These are phyloP conservation scores for Bipolaris victoriae DNA, from an alignment of 2,329 filamentous ascomycete genomes.

Conservation along the genomic window DNA sequence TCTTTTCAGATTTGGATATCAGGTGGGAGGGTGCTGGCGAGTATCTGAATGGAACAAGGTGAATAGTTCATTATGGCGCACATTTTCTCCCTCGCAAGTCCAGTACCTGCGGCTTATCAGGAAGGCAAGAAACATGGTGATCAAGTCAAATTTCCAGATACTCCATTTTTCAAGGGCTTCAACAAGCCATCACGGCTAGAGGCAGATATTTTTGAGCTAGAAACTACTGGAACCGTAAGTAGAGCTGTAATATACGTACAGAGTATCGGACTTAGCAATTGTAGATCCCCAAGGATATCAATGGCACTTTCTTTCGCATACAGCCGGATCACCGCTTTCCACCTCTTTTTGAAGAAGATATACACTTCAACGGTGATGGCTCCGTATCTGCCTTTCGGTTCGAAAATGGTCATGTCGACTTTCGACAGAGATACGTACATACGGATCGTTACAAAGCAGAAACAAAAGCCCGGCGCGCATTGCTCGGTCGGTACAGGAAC, in stretches of 20 bases:
- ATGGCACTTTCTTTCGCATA: constrained; percentile 54
- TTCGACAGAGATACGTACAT: constrained; percentile 52
- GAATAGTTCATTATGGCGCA: constrained; percentile 36
- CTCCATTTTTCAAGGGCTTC: constrained; percentile 49
- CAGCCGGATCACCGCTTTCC: constrained; percentile 59
- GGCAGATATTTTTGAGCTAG: constrained; percentile 50
- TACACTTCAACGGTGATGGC: constrained; percentile 56
- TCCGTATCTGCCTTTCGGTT: constrained; percentile 53
- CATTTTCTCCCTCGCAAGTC: constrained; percentile 40
- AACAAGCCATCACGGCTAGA: constrained; percentile 50
- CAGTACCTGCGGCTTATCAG: constrained; percentile 32
- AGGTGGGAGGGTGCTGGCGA: not conserved
- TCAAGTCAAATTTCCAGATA: constrained; percentile 44
- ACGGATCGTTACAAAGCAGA: constrained; percentile 53
- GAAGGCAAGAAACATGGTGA: constrained; percentile 31
- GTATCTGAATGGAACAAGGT: not conserved
- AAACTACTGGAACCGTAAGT: constrained; percentile 45
- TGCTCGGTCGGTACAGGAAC: constrained; percentile 65
- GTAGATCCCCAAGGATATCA: constrained; percentile 51
- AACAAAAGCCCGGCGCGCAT: constrained; percentile 43
- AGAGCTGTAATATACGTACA: not conserved
- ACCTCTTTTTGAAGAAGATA: constrained; percentile 62
- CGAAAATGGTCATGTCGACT: constrained; percentile 51
- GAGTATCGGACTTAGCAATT: not conserved
- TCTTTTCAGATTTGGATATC: not conserved